phyloP scores from a whole-genome alignment of 2,329 filamentous ascomycete genomes.

The Emmonsia crescens region DNA sequence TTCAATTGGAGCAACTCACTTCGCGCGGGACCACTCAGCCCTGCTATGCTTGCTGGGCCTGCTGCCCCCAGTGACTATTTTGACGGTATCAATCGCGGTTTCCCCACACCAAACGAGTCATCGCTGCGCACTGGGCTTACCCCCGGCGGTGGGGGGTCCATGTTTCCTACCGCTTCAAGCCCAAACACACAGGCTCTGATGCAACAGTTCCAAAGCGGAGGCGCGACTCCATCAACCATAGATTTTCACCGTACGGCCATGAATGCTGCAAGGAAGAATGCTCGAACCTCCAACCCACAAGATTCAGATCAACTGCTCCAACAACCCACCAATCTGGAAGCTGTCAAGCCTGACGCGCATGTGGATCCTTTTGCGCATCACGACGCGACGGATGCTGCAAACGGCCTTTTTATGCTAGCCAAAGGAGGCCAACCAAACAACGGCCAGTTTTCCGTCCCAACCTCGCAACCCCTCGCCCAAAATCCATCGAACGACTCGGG shows the following conservation, averaged over 20 bases:
- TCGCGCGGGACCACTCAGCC: conserved; percentile 84
- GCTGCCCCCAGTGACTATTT: conserved; percentile 72
- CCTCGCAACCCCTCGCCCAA: conserved; percentile 3
- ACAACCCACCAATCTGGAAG: conserved; percentile 36
- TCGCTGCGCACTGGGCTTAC: conserved; percentile 83
- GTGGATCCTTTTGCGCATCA: conserved; percentile 70
- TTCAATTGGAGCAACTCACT: conserved; percentile 81
- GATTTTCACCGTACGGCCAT: conserved; percentile 93
- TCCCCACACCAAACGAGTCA: conserved; percentile 94
- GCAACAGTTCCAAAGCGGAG: conserved; percentile 65
- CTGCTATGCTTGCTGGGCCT: conserved; percentile 89
- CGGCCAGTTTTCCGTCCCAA: conserved; percentile 42
- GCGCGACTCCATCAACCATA: conserved; percentile 76
- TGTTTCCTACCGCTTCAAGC: conserved; percentile 82
- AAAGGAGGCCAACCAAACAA: conserved; percentile 48
- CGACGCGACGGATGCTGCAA: conserved; percentile 86
- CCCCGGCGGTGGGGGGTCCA: conserved; percentile 87
- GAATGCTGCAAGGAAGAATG: conserved; percentile 57
- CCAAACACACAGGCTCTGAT: conserved; percentile 78
- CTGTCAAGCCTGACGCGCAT: conserved; percentile 36
- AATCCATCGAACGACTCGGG: conserved; percentile 5
- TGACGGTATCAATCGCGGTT: conserved; percentile 70
- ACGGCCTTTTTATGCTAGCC: conserved; percentile 84
- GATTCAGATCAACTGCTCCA: conserved; percentile 26
- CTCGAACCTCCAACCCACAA: conserved; percentile 34